These are phyloP conservation scores for Arachnomyces sp. DNA, from an alignment of 2,329 filamentous ascomycete genomes.

Conservation along the genomic window DNA sequence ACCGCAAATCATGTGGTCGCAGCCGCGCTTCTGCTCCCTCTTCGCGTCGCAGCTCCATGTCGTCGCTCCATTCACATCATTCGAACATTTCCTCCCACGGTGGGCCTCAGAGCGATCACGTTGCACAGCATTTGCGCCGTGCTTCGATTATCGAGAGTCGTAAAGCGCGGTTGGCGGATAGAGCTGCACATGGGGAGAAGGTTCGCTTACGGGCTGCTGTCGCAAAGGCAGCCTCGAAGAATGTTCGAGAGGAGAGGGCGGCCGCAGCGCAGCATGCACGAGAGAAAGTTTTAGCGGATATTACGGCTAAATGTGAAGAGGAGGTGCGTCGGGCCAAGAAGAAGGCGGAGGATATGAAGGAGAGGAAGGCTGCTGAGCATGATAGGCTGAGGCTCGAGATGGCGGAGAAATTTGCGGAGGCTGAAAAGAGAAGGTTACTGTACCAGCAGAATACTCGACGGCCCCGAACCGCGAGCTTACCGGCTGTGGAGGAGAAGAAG, in stretches of 20 bases:
- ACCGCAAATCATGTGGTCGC: conserved; percentile 44
- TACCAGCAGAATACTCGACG: conserved; percentile 44
- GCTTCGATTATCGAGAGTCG: conserved; percentile 58
- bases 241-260: conserved; percentile 53
- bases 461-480: conserved; percentile 45
- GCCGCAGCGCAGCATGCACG: conserved; percentile 56
- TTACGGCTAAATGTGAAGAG: conserved; percentile 58
- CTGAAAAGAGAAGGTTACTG: conserved; percentile 48
- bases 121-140: conserved; percentile 59
- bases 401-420: conserved; percentile 58
- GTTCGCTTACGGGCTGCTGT: conserved; percentile 56
- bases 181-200: conserved; percentile 59
- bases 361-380: conserved; percentile 56
- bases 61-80: conserved; percentile 55
- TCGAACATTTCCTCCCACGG: conserved; percentile 45
- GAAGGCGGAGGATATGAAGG: conserved; percentile 59
- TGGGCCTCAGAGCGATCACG: conserved; percentile 49
- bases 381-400: conserved; percentile 52
- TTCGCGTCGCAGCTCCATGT: conserved; percentile 58
- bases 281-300: conserved; percentile 57
- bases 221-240: conserved; percentile 52
- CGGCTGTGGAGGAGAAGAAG: conserved; percentile 38
- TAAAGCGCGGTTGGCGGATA: conserved; percentile 57
- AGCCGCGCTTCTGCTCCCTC: conserved; percentile 56
- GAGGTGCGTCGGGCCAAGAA: conserved; percentile 60